Percentiles rank a stretch among this genome's conserved stretches.
phyloP scores from a whole-genome alignment of 192 early-diverging fungal genomes.

The Thamnidium elegans region DNA sequence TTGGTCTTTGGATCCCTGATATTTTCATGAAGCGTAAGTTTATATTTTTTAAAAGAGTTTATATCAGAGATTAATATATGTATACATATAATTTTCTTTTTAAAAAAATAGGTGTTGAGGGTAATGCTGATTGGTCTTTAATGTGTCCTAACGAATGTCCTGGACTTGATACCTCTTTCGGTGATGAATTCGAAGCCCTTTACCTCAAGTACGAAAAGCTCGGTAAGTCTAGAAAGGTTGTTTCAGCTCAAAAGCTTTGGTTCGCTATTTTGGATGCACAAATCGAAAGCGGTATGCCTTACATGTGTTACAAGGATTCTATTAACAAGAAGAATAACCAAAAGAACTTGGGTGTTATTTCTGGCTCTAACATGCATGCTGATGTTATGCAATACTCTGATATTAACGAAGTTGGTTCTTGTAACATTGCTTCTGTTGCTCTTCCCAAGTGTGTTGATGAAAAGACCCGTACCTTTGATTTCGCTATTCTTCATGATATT shows the following conservation, averaged over 20 bases:
- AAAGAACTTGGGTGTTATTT: slow-evolving; percentile 96
- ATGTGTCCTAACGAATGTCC: slow-evolving; percentile 96
- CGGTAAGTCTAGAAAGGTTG: slow-evolving; percentile 72
- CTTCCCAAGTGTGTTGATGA: slow-evolving; percentile 82
- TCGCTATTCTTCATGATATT: slow-evolving; percentile 74
- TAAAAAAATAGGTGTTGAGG: slow-evolving; percentile 54
- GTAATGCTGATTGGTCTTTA: slow-evolving; percentile 87
- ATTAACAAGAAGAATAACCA: slow-evolving; percentile 98
- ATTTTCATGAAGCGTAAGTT: slow-evolving; percentile 86
- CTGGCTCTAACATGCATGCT: slow-evolving; percentile 94
- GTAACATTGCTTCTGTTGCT: slow-evolving; percentile 93
- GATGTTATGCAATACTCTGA: slow-evolving; percentile 88
- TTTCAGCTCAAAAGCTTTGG: slow-evolving; percentile 96
- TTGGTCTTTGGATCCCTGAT: slow-evolving; percentile 95
- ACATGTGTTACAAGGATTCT: slow-evolving; percentile 97
- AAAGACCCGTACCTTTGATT: slow-evolving; percentile 65
- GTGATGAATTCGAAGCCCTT: slow-evolving; percentile 82
- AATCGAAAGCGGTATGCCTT: slow-evolving; percentile 95
- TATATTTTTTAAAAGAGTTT: not conserved
- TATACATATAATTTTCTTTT: not conserved
- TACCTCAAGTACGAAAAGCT: slow-evolving; percentile 81
- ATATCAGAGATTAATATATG: not conserved
- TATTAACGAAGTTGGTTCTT: slow-evolving; percentile 93
- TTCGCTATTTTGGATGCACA: slow-evolving; percentile 92
- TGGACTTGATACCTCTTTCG: slow-evolving; percentile 82